A percentile compares a stretch with the other conserved stretches of the same genome.
Conservation (phyloP, 345 rosid species). For the Eutrema japonicum region DNA sequence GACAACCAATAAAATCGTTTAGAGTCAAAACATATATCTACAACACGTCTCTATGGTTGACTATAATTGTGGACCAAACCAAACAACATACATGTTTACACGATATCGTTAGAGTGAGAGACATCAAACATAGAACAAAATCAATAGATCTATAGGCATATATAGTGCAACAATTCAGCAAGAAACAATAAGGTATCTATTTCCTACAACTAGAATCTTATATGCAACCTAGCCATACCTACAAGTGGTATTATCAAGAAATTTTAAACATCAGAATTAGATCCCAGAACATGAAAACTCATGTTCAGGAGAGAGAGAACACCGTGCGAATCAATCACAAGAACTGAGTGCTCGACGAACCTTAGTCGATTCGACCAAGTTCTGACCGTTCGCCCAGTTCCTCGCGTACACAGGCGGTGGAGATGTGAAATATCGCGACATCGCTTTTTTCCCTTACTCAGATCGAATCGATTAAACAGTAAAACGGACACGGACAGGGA, state of each 20-base stretch:
- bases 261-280: background rate
- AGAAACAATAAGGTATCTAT: background rate
- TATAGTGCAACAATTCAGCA: background rate
- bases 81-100: slow-evolving; percentile 13
- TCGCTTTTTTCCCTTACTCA: slow-evolving; percentile 24
- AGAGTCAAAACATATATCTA: background rate
- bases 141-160: background rate
- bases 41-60: slow-evolving; percentile 35
- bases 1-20: background rate
- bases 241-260: background rate
- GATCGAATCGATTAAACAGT: slow-evolving; percentile 26
- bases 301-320: slow-evolving; percentile 16
- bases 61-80: background rate
- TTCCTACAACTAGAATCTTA: background rate
- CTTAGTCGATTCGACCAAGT: slow-evolving; percentile 66
- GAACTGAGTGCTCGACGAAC: slow-evolving; percentile 60
- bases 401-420: slow-evolving; percentile 51
- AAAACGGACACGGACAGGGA: background rate
- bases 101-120: background rate
- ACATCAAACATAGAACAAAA: background rate
- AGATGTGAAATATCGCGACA: slow-evolving; percentile 69
- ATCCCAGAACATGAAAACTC: slow-evolving; percentile 22
- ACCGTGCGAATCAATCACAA: slow-evolving; percentile 40
- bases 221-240: slow-evolving; percentile 4
- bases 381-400: slow-evolving; percentile 52